These are phyloP conservation scores for Xylariaceae sp. DNA, from an alignment of 2,329 filamentous ascomycete species.

Conservation along the genomic window DNA sequence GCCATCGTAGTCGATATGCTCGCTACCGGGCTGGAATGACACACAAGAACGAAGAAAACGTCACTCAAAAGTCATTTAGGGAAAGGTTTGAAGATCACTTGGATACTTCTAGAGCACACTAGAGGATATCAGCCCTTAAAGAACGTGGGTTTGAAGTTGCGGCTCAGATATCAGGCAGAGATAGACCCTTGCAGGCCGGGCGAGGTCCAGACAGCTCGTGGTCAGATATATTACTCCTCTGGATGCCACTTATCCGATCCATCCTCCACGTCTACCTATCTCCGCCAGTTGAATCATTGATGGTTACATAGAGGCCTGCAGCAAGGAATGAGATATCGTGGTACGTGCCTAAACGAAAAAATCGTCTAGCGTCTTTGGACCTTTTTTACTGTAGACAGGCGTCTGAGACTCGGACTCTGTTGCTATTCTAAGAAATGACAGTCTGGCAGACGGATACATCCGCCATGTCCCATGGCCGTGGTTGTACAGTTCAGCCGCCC, in stretches of 20 bases:
- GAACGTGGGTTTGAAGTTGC: neutral
- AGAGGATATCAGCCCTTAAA: slow-evolving; percentile 2
- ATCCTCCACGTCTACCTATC: neutral
- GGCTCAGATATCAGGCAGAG: neutral
- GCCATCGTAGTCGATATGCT: slow-evolving; percentile 2
- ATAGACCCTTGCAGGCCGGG: neutral
- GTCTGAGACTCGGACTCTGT: neutral
- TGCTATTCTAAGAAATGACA: slow-evolving; percentile 3
- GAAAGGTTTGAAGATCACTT: neutral
- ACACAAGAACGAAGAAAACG: neutral
- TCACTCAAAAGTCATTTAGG: neutral
- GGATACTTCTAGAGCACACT: neutral
- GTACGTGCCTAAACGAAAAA: neutral
- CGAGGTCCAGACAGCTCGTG: neutral
- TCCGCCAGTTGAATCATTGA: neutral
- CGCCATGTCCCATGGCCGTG: neutral
- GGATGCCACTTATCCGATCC: neutral
- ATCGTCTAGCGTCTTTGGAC: neutral
- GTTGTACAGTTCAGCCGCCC: too few species aligned
- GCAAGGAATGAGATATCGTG: neutral
- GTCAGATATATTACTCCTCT: neutral
- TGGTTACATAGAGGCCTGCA: neutral
- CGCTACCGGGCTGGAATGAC: neutral
- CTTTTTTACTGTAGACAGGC: neutral
- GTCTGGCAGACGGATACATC: neutral